Evolutionary conservation across 257 asterid genomes (phyloP).

Genomic region (Solanum lignicaule): DNA sequence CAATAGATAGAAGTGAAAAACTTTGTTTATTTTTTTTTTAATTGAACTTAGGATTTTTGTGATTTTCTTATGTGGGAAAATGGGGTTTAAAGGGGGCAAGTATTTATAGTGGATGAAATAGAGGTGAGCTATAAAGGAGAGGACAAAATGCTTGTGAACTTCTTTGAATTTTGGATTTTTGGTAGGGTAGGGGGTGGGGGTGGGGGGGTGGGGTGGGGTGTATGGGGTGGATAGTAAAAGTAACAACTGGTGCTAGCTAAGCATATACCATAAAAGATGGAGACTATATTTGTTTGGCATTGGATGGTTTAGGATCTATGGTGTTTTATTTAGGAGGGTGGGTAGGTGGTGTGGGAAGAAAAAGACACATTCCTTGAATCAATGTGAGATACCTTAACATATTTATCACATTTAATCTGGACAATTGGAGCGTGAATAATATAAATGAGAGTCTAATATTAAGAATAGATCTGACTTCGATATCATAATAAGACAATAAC

Average conservation of each 20-base stretch:
- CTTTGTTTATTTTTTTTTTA: background rate
- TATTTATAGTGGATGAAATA: background rate
- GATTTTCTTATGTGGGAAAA: background rate
- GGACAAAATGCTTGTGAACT: background rate
- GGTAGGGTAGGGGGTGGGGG: background rate
- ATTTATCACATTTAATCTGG: background rate
- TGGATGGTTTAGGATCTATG: background rate
- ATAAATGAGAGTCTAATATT: background rate
- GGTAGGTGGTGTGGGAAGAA: background rate
- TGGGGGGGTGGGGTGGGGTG: background rate
- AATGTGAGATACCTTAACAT: background rate
- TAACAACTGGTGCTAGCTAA: background rate
- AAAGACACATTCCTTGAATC: background rate
- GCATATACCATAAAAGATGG: background rate
- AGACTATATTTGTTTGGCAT: background rate
- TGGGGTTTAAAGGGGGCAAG: background rate
- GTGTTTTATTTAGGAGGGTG: background rate
- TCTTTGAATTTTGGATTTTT: background rate
- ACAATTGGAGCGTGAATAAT: background rate
- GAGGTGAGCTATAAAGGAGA: background rate
- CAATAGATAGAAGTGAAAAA: background rate
- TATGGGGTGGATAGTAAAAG: background rate
- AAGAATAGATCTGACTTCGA: accelerated
- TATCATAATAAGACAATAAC: background rate
- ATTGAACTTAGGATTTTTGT: background rate